Percentiles rank a stretch among this genome's conserved stretches.
phyloP scores from a whole-genome alignment of 148 eudicot species.

The Dysphania ambrosioides region DNA sequence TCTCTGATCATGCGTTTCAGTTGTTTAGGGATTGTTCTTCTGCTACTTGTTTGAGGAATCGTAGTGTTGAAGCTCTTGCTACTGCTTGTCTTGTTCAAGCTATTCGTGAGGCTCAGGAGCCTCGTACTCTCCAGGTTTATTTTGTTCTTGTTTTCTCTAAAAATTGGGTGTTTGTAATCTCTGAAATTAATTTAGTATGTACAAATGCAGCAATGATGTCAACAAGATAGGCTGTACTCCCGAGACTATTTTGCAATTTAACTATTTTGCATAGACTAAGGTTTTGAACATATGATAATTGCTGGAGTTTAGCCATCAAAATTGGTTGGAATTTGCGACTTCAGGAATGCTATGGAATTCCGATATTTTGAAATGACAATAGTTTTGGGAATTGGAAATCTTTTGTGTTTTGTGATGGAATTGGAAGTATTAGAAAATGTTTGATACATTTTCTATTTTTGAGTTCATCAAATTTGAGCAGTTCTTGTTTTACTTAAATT shows the following conservation, averaged over 20 bases:
- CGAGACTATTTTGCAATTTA: not conserved
- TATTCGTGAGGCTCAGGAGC: constrained; percentile 93
- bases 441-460: not conserved
- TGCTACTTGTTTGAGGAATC: constrained; percentile 92
- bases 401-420: not conserved
- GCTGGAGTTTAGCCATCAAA: not conserved
- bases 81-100: constrained; percentile 99
- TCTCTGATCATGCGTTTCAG: constrained; percentile 92
- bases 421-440: no score
- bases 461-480: not conserved
- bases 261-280: not conserved
- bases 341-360: not conserved
- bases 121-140: constrained; percentile 85
- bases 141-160: not conserved
- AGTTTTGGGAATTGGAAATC: not conserved
- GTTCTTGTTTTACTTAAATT: not conserved
- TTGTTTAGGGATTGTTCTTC: constrained; percentile 91
- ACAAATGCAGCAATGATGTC: not conserved
- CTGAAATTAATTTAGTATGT: no score
- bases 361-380: not conserved
- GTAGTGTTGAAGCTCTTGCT: constrained; percentile 91
- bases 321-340: not conserved
- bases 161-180: no score
- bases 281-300: not conserved
- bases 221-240: no score